phyloP scores from a whole-genome alignment of 2,329 filamentous ascomycete genomes.

The Thyridium curvatum region DNA sequence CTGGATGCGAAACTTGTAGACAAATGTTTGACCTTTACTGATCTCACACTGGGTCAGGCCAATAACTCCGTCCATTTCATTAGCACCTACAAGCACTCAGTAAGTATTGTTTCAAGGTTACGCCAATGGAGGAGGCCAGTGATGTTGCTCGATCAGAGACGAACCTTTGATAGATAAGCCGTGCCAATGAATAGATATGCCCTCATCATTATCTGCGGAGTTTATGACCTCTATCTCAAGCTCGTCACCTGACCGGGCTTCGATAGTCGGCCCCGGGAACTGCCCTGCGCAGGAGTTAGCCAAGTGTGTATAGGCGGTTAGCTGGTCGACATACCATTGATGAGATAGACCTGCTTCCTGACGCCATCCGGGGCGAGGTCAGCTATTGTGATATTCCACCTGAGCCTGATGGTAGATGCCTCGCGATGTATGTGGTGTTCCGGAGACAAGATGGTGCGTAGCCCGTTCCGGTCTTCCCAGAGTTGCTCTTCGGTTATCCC shows the following conservation, averaged over 20 bases:
- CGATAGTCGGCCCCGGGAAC: conserved; percentile 5
- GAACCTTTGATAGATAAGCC: conserved; percentile 2
- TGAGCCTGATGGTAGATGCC: background rate
- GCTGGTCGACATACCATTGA: conserved; percentile 1
- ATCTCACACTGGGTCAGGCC: no score
- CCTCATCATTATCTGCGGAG: background rate
- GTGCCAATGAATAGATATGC: conserved; percentile 5
- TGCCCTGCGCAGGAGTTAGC: conserved; percentile 1
- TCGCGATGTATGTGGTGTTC: conserved; percentile 2
- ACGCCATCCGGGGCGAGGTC: conserved; percentile 3
- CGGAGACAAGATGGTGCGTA: conserved; percentile 1
- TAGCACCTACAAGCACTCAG: no score
- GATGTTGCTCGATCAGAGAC: no score
- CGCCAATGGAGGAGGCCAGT: no score
- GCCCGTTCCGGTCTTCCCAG: background rate
- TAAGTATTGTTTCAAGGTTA: no score
- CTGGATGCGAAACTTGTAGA: no score
- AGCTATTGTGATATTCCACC: conserved; percentile 4
- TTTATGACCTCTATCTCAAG: conserved; percentile 5
- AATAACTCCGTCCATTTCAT: no score
- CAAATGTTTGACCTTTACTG: no score
- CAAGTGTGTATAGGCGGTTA: background rate
- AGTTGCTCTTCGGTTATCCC: background rate
- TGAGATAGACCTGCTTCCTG: background rate
- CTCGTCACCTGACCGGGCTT: conserved; percentile 4